phyloP scores from a whole-genome alignment of 2,329 filamentous ascomycete genomes.

The Colletotrichum eremochloae region DNA sequence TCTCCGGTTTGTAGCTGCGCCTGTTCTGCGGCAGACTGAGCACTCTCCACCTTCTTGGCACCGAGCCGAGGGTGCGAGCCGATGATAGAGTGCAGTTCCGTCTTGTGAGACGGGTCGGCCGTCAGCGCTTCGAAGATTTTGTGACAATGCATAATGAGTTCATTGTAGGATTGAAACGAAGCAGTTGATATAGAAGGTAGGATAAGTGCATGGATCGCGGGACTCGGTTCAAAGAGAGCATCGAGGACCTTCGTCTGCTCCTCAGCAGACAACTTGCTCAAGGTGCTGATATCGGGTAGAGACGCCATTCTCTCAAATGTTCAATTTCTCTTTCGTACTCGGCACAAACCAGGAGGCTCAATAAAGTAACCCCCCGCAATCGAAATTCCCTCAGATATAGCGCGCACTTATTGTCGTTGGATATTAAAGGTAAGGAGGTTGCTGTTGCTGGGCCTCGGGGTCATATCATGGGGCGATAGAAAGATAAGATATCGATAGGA shows the following conservation, averaged over 20 bases:
- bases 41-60: constrained; percentile 84
- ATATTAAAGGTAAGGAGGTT: neutral
- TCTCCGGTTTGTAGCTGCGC: constrained; percentile 73
- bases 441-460: constrained; percentile 16
- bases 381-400: neutral
- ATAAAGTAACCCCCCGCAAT: neutral
- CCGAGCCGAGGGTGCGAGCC: constrained; percentile 88
- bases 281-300: constrained; percentile 70
- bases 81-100: constrained; percentile 78
- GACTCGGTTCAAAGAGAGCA: constrained; percentile 86
- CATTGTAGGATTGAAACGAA: constrained; percentile 75
- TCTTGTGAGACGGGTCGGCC: constrained; percentile 60
- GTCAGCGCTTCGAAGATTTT: constrained; percentile 72
- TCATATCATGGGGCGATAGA: constrained; percentile 10
- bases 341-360: neutral
- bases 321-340: neutral
- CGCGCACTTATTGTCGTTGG: neutral
- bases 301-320: constrained; percentile 35
- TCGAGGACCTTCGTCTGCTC: constrained; percentile 75
- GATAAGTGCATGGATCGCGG: constrained; percentile 79
- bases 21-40: constrained; percentile 85
- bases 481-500: constrained; percentile 22
- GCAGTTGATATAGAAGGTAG: constrained; percentile 72
- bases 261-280: constrained; percentile 68
- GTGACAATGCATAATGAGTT: constrained; percentile 77